Evolutionary conservation across 345 rosid genomes (phyloP).

Genomic region (Brassica napus): DNA sequence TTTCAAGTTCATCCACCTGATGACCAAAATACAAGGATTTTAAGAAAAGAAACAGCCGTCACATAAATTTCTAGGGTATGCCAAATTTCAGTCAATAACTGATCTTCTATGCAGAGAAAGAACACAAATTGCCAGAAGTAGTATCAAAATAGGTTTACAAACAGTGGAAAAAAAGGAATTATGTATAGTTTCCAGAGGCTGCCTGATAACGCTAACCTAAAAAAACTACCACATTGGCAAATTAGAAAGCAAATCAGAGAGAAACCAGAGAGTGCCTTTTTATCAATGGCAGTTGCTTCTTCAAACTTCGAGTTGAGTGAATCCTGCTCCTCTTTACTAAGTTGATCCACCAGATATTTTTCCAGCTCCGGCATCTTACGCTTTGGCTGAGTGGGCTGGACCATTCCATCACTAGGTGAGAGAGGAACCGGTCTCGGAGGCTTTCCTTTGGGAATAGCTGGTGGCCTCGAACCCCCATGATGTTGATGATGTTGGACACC

Average conservation of each 20-base stretch:
- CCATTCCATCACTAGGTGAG: conserved; percentile 62
- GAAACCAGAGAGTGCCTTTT: conserved; percentile 61
- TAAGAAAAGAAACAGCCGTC: background rate
- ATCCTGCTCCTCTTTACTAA: conserved; percentile 90
- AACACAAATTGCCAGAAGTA: background rate
- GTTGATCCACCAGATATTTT: conserved; percentile 83
- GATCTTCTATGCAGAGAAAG: conserved; percentile 4
- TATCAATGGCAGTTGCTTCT: conserved; percentile 89
- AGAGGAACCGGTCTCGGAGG: conserved; percentile 82
- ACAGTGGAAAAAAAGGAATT: background rate
- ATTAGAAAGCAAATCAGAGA: conserved; percentile 25
- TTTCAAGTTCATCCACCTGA: conserved; percentile 92
- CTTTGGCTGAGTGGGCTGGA: conserved; percentile 62
- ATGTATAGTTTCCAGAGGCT: conserved; percentile 11
- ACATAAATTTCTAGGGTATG: background rate
- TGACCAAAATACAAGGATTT: conserved; percentile 28
- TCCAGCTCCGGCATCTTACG: conserved; percentile 78
- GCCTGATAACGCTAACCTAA: conserved; percentile 13
- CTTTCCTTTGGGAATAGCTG: conserved; percentile 65
- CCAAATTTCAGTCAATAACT: conserved; percentile 1
- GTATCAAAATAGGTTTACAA: background rate
- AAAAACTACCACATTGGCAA: conserved; percentile 20
- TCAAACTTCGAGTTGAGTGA: conserved; percentile 70
- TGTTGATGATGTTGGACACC: conserved; percentile 45
- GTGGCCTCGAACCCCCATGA: conserved; percentile 52